Evolutionary conservation across 306 rosid genomes (phyloP), one percentile per base, ranked within the genome.

Genomic region (Pterocarpus santalinus): DNA sequence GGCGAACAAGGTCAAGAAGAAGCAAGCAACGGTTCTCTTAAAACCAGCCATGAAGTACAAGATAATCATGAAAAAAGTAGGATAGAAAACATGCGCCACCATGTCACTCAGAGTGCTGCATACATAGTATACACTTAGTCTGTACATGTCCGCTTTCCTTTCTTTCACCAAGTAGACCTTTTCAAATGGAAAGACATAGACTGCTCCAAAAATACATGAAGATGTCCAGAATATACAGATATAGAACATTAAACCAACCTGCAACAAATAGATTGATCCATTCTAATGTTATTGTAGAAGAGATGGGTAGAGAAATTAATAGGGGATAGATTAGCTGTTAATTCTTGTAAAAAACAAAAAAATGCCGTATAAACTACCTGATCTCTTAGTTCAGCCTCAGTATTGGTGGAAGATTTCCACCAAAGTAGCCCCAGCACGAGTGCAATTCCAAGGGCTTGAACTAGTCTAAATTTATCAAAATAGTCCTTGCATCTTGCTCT

Each of bases 191-290:
- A 95, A 95, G 41, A 95, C 96, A 36, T 95, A 95, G 9, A 93
- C 98, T 4, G 98, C 98, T 75, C 97, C 98, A 32, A 93, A 95
- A 64, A 95, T 88, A 14, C 98, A 93, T 22, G 99, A 86, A 39
- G 98, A 95, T 81, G 99, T 95, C 98, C 99, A 95, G 73, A 93
- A 93, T 75, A 95, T 95, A 90, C 97, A 93, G 41, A 90, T 85
- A 79, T 95, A 93, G 92, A 91, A 95, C 93, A 95, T 79, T 67
- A 95, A 81, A 38, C 99, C 99, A 67, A 95, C 92, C 98, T 93
- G 91, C 83, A 90, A 8, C 43, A 58, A 56, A 56, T 9, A 56
- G 6, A 62, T 56, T 73, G 32, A 53, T 83, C 38, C 49, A 56
- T 16, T 53, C 32, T 2, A 22, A 32, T 64, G 38, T 73, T 30